Evolutionary conservation across 768 basidiomycete species (phyloP), one percentile per base, ranked within the genome.

Genomic region (Cubamyces sp.): DNA sequence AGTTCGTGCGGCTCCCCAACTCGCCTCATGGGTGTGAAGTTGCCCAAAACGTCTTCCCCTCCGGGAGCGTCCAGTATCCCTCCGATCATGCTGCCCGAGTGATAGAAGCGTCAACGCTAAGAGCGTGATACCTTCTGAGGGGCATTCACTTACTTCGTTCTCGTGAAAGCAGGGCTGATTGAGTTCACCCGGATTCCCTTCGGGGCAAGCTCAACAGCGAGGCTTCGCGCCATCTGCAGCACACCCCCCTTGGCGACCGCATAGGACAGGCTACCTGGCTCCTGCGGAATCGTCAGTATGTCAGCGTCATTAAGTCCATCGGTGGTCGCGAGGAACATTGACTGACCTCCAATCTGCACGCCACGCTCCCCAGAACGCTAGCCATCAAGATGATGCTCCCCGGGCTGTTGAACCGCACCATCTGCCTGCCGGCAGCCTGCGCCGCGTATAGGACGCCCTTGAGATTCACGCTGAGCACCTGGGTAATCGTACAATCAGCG

Each of bases 161-260:
- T 87, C 26, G 91, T 88, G 67, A 88, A 81, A 3, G 89, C 89
- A 0, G 90, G 89, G 8, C 90, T 91, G 54, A 92, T 78, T 6
- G 85, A 78, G 71, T 92, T 92, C 59, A 91, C 88, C 1, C 90
- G 80, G 54, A 92, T 91, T 0, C 78, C 74, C 70, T 84, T 75
- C 26, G 67, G 73, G 0, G 86, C 90, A 1, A 92, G 80, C 70
- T 92, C 91, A 68, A 87, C 90, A 2, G 90, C 91, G 87, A 92
- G 87, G 71, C 86, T 89, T 42, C 91, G 83, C 2, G 80, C 84
- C 87, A 91, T 89, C 74, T 92, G 90, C 37, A 90, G 73, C 15
- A 92, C 88, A 1, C 85, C 90, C 0, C 86, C 82, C 73, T 92
- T 92, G 76, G 87, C 87, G 45, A 82, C 78, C 72, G 90, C 89